Evolutionary conservation across 2,329 filamentous ascomycete species (phyloP).

Genomic region (Epicoccum sorghinum): DNA sequence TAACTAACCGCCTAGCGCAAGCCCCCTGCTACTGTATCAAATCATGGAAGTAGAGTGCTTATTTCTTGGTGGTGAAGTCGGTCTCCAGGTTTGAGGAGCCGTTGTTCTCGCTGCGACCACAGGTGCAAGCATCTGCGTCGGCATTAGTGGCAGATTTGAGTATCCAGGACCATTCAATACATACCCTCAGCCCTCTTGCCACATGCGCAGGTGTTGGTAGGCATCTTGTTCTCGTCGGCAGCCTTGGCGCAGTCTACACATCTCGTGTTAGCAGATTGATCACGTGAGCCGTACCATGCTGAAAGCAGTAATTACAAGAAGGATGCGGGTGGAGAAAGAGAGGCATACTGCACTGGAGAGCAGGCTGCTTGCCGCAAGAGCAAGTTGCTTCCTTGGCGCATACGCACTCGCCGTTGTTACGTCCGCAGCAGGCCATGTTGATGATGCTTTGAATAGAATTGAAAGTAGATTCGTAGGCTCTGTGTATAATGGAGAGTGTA

Average conservation of each 20-base stretch:
- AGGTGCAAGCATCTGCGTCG: constrained; percentile 67
- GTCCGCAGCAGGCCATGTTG: constrained; percentile 64
- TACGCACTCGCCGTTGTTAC: constrained; percentile 61
- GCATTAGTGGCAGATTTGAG: not conserved
- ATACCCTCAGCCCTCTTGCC: constrained; percentile 74
- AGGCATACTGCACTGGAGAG: constrained; percentile 73
- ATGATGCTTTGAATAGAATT: constrained; percentile 8
- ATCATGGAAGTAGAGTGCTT: constrained; percentile 4
- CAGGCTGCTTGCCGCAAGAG: constrained; percentile 88
- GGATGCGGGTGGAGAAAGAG: constrained; percentile 14
- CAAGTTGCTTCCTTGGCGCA: constrained; percentile 69
- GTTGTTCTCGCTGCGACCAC: constrained; percentile 72
- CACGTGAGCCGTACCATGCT: constrained; percentile 6
- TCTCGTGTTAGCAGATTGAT: constrained; percentile 1
- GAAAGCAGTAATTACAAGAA: constrained; percentile 21
- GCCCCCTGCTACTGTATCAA: too few relatives aligned
- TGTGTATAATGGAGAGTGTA: not conserved
- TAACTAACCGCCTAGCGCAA: not conserved
- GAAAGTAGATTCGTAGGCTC: constrained; percentile 2
- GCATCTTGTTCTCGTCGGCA: constrained; percentile 72
- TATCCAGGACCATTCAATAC: constrained; percentile 28
- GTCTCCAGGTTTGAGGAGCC: constrained; percentile 72
- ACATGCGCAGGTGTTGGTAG: constrained; percentile 75
- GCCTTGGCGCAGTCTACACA: constrained; percentile 71
- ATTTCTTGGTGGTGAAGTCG: constrained; percentile 79